These are phyloP conservation scores for Ensete glaucum DNA, from an alignment of 176 grass and related monocot genomes.

Conservation along the genomic window DNA sequence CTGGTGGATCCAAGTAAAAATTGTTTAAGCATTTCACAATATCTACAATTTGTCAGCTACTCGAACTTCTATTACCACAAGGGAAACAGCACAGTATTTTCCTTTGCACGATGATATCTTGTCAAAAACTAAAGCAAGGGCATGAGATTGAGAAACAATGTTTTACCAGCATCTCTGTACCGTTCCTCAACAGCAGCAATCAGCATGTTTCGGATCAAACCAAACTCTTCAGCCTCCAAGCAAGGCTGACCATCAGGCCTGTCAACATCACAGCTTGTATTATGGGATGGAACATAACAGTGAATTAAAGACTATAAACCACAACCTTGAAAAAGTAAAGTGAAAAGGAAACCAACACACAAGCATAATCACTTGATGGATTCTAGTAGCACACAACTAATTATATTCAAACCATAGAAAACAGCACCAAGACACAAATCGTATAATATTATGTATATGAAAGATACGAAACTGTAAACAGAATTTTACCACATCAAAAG, in stretches of 20 bases:
- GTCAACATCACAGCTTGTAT: conserved; percentile 6
- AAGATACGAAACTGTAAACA: too few relatives aligned
- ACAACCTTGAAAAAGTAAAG: background rate
- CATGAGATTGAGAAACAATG: background rate
- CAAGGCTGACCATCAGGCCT: conserved; percentile 61
- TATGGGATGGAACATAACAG: background rate
- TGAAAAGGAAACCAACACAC: background rate
- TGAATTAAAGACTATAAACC: background rate
- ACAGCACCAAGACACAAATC: too few relatives aligned
- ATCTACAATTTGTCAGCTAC: background rate
- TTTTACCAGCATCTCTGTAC: conserved; percentile 85
- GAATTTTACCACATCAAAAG: background rate
- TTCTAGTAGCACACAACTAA: too few relatives aligned
- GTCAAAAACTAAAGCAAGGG: too few relatives aligned
- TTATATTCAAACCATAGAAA: too few relatives aligned
- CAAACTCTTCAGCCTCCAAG: conserved; percentile 67
- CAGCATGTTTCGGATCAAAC: conserved; percentile 74
- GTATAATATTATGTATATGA: too few relatives aligned
- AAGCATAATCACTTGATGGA: background rate
- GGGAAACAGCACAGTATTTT: background rate
- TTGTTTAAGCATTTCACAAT: background rate
- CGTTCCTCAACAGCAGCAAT: conserved; percentile 79
- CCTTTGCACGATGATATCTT: background rate
- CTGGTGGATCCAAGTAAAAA: background rate
- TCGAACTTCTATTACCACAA: background rate